Conservation (phyloP, 441 rosid genomes). For the Populus hybrid region DNA sequence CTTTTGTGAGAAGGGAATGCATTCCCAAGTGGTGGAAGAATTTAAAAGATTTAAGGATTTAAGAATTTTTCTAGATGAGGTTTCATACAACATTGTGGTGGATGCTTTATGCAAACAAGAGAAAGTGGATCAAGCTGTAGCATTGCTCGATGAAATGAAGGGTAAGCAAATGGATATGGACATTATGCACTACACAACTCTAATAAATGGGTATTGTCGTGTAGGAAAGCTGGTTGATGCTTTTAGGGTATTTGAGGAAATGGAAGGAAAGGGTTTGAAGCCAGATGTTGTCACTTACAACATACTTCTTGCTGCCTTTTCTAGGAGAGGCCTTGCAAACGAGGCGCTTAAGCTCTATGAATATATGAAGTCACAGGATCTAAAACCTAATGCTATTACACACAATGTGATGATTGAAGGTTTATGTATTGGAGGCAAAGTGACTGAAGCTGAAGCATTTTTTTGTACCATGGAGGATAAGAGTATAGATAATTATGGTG, state of each 20-base stretch:
- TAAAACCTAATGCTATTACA: slow-evolving; percentile 43
- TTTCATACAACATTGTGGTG: slow-evolving; percentile 46
- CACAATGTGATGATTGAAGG: slow-evolving; percentile 60
- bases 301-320: slow-evolving; percentile 51
- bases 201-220: slow-evolving; percentile 59
- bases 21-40: slow-evolving; percentile 32
- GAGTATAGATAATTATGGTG: slow-evolving; percentile 40
- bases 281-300: slow-evolving; percentile 58
- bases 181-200: slow-evolving; percentile 58
- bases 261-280: slow-evolving; percentile 41
- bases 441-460: slow-evolving; percentile 57
- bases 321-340: slow-evolving; percentile 44
- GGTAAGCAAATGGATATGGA: slow-evolving; percentile 45
- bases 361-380: slow-evolving; percentile 37
- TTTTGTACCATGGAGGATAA: slow-evolving; percentile 32
- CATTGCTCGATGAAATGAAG: slow-evolving; percentile 59
- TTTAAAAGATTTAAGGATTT: slow-evolving; percentile 37
- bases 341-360: slow-evolving; percentile 32
- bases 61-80: slow-evolving; percentile 51
- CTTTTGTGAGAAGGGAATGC: slow-evolving; percentile 41
- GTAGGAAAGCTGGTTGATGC: slow-evolving; percentile 46
- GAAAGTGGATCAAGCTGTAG: slow-evolving; percentile 52
- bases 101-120: slow-evolving; percentile 61
- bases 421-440: slow-evolving; percentile 54
- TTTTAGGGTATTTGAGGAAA: slow-evolving; percentile 41